A percentile compares a stretch with the other conserved stretches of the same genome.
Conservation (phyloP, 164 flowering plant species). For the Nymphaea thermarum region DNA sequence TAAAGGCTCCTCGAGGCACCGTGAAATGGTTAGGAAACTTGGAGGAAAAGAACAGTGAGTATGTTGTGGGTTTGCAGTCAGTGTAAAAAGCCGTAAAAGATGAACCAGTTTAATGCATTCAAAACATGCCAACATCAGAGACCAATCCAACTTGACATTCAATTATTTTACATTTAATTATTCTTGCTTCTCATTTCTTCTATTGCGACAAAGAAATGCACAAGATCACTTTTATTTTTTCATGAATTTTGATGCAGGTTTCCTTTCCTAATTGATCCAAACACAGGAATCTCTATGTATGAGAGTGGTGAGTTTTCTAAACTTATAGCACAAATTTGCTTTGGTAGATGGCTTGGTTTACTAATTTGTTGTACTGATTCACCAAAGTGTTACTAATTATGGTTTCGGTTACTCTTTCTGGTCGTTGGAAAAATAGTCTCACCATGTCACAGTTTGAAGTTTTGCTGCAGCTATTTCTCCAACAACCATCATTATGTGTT, state of each 20-base stretch:
- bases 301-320: constrained; percentile 52
- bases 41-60: constrained; percentile 80
- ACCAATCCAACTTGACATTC: not conserved
- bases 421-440: no score
- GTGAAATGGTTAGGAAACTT: constrained; percentile 44
- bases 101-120: not conserved
- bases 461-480: no score
- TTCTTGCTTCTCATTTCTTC: constrained; percentile 1
- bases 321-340: no score
- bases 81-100: not conserved
- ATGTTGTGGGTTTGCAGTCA: not conserved
- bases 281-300: constrained; percentile 48
- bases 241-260: constrained; percentile 36
- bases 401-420: no score
- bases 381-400: no score
- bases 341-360: no score
- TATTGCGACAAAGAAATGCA: not conserved
- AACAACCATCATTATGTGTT: no score
- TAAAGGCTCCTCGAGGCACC: constrained; percentile 62
- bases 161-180: not conserved
- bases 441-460: no score
- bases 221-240: not conserved
- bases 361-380: no score
- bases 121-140: not conserved
- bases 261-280: constrained; percentile 67